phyloP scores from a whole-genome alignment of 306 rosid genomes.

The Hippophae rhamnoides region DNA sequence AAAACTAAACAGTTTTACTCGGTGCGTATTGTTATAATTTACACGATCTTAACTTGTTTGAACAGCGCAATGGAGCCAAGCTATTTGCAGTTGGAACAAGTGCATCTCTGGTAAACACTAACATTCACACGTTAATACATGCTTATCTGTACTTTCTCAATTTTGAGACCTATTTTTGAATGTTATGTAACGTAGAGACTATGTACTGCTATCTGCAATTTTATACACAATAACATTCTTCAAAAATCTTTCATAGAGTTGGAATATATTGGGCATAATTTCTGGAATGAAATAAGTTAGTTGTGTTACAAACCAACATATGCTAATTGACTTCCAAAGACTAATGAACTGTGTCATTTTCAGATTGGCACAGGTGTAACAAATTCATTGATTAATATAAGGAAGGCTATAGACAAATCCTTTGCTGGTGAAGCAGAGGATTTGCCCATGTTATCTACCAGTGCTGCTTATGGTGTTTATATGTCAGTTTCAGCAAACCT shows the following conservation, averaged over 20 bases:
- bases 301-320: background rate
- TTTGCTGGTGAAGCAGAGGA: slow-evolving; percentile 70
- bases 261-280: too few relatives aligned
- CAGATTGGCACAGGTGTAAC: slow-evolving; percentile 88
- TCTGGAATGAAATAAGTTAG: too few relatives aligned
- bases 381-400: slow-evolving; percentile 59
- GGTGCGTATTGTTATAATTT: background rate
- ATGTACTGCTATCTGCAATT: too few relatives aligned
- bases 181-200: too few relatives aligned
- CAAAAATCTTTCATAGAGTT: too few relatives aligned
- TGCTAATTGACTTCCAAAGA: background rate
- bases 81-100: slow-evolving; percentile 33
- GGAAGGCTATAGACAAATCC: slow-evolving; percentile 63
- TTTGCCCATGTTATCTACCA: slow-evolving; percentile 72
- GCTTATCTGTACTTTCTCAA: too few relatives aligned
- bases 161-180: too few relatives aligned
- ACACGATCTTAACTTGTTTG: background rate
- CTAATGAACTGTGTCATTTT: slow-evolving; percentile 8
- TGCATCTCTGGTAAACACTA: slow-evolving; percentile 35
- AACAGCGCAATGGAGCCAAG: slow-evolving; percentile 42
- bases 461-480: slow-evolving; percentile 79
- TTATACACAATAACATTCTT: too few relatives aligned
- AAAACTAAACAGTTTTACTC: background rate
- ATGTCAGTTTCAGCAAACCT: slow-evolving; percentile 93
- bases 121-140: background rate